Percentiles rank a stretch among this genome's conserved stretches.
Conservation (phyloP, 495 filamentous ascomycete genomes). For the Talaromyces adpressus region DNA sequence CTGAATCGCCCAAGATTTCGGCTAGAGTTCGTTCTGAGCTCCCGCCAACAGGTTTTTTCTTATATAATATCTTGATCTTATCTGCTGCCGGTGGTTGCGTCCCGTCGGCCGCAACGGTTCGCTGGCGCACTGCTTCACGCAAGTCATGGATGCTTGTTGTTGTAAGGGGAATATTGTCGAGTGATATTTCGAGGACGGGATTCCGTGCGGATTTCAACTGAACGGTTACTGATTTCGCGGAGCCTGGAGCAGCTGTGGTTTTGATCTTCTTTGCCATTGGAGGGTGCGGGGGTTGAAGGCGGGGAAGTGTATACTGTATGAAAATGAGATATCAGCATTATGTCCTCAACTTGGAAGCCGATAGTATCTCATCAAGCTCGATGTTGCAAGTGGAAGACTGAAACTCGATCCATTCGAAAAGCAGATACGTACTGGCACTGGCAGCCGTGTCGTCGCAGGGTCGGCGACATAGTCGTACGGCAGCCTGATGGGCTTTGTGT, state of each 20-base stretch:
- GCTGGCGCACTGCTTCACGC: conserved; percentile 52
- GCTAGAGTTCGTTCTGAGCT: conserved; percentile 49
- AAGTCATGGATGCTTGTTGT: conserved; percentile 67
- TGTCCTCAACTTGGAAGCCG: neutral
- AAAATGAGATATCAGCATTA: conserved; percentile 1
- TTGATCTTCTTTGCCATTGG: conserved; percentile 43
- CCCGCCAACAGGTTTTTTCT: conserved; percentile 75
- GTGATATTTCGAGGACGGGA: conserved; percentile 52
- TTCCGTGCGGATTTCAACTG: conserved; percentile 70
- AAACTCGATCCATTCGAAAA: conserved; percentile 8
- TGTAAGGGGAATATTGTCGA: conserved; percentile 50
- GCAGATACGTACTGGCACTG: conserved; percentile 55
- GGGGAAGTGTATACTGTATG: conserved; percentile 36
- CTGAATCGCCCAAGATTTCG: conserved; percentile 49
- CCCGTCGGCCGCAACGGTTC: conserved; percentile 23
- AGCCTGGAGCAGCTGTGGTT: conserved; percentile 34
- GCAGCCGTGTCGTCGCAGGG: conserved; percentile 61
- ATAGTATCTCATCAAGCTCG: neutral
- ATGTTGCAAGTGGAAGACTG: neutral
- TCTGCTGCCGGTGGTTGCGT: conserved; percentile 36
- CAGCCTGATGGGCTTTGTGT: conserved; percentile 69
- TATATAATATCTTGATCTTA: conserved; percentile 76
- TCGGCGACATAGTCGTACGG: conserved; percentile 81
- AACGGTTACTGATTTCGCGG: conserved; percentile 47
- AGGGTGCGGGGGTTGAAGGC: conserved; percentile 40